Conservation (phyloP, 2,329 filamentous ascomycete species). For the Epichloe scottii region DNA sequence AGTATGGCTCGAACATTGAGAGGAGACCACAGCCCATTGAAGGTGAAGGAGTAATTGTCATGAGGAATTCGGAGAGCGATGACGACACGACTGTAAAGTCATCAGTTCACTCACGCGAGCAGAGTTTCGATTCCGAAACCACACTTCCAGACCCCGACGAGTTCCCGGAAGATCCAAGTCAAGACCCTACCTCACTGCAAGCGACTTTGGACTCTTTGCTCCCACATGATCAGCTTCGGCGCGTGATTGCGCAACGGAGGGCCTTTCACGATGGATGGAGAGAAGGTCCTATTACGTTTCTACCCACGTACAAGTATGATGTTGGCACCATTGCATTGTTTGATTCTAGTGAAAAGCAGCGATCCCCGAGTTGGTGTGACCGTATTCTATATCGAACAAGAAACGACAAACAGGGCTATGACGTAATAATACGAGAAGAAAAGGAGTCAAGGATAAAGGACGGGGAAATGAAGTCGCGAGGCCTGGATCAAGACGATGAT, state of each 20-base stretch:
- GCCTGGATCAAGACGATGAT: slow-evolving; percentile 69
- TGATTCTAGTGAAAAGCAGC: slow-evolving; percentile 87
- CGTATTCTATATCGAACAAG: slow-evolving; percentile 78
- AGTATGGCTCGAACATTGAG: slow-evolving; percentile 48
- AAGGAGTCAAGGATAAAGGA: slow-evolving; percentile 59
- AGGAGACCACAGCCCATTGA: slow-evolving; percentile 25
- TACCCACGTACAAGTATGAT: slow-evolving; percentile 97
- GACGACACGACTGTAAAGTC: slow-evolving; percentile 28
- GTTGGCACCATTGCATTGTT: slow-evolving; percentile 85
- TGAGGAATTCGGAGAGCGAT: slow-evolving; percentile 31
- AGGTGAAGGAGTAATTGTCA: slow-evolving; percentile 38
- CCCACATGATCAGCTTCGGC: slow-evolving; percentile 75
- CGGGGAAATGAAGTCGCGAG: slow-evolving; percentile 72
- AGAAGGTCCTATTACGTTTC: slow-evolving; percentile 76
- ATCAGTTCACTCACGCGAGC: slow-evolving; percentile 20
- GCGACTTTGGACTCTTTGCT: slow-evolving; percentile 79
- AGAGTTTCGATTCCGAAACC: slow-evolving; percentile 27
- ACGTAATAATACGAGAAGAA: slow-evolving; percentile 49
- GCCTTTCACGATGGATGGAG: slow-evolving; percentile 85
- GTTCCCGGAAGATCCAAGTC: slow-evolving; percentile 51
- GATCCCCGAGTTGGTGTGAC: slow-evolving; percentile 94
- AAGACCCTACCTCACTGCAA: slow-evolving; percentile 76
- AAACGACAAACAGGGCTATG: slow-evolving; percentile 53
- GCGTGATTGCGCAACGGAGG: slow-evolving; percentile 62
- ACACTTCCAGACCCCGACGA: slow-evolving; percentile 51